Conservation (phyloP, 805 yeast species). For the Candida easanensis region DNA sequence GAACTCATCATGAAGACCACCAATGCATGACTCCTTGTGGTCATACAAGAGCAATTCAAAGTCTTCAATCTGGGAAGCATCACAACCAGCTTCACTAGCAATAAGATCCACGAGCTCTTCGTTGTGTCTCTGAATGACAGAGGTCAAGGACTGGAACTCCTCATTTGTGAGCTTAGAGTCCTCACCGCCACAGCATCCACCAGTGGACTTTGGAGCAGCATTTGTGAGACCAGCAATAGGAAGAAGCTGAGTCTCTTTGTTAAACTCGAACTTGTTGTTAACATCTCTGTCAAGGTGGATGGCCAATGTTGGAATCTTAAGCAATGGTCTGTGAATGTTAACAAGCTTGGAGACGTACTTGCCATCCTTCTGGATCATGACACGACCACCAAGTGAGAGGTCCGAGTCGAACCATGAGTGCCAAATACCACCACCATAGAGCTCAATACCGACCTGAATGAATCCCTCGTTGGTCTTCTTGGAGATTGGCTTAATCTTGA, state of each 20-base stretch:
- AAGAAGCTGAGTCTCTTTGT: constrained; percentile 79
- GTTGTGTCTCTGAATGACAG: constrained; percentile 74
- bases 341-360: constrained; percentile 63
- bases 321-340: constrained; percentile 76
- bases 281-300: constrained; percentile 83
- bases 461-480: constrained; percentile 69
- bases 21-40: constrained; percentile 76
- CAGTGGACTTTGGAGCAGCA: constrained; percentile 30
- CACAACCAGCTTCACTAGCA: constrained; percentile 60
- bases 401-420: constrained; percentile 98
- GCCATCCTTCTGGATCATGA: constrained; percentile 57
- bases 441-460: constrained; percentile 87
- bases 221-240: constrained; percentile 76
- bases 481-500: constrained; percentile 86
- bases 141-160: constrained; percentile 62
- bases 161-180: constrained; percentile 43
- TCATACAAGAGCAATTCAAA: constrained; percentile 86
- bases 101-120: constrained; percentile 63
- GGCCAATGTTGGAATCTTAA: constrained; percentile 93
- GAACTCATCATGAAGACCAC: constrained; percentile 89
- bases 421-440: constrained; percentile 95
- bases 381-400: constrained; percentile 87
- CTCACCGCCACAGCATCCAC: constrained; percentile 50
- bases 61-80: constrained; percentile 67
- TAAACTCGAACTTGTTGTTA: constrained; percentile 78